A percentile compares a stretch with the other conserved stretches of the same genome.
Conservation (phyloP, 495 filamentous ascomycete species). For the Coniosporium apollinis region DNA sequence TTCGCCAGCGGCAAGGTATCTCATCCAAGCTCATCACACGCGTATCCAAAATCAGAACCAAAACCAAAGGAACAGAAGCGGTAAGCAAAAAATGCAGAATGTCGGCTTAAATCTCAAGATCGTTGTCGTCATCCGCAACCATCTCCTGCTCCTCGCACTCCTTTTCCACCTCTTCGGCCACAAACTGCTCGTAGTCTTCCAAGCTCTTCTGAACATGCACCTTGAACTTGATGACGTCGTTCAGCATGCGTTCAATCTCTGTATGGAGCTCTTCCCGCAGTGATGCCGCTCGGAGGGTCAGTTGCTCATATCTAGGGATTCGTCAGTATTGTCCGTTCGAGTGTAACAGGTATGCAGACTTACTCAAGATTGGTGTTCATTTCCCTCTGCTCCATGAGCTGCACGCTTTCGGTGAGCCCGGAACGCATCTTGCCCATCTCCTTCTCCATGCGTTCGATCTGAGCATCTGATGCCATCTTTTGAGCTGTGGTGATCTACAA, state of each 20-base stretch:
- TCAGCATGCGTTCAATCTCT: constrained; percentile 87
- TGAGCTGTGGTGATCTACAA: constrained; percentile 55
- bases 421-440: constrained; percentile 84
- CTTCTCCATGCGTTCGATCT: constrained; percentile 97
- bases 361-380: constrained; percentile 94
- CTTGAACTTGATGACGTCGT: constrained; percentile 97
- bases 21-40: too few species aligned
- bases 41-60: background rate
- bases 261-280: constrained; percentile 89
- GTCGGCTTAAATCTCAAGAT: background rate
- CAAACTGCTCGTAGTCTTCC: constrained; percentile 84
- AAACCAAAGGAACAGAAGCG: background rate
- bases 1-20: too few species aligned
- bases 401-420: constrained; percentile 70
- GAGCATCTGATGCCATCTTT: constrained; percentile 70
- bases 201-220: constrained; percentile 83
- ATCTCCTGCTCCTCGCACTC: constrained; percentile 33
- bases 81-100: background rate
- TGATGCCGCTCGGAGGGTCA: constrained; percentile 65
- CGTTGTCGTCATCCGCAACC: background rate
- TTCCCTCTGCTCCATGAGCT: constrained; percentile 85
- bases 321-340: too few species aligned
- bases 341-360: constrained; percentile 13
- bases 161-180: constrained; percentile 76
- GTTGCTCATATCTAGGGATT: constrained; percentile 61